These are phyloP conservation scores for Leccinum subgranulosum DNA, from an alignment of 768 basidiomycete genomes.

Conservation along the genomic window DNA sequence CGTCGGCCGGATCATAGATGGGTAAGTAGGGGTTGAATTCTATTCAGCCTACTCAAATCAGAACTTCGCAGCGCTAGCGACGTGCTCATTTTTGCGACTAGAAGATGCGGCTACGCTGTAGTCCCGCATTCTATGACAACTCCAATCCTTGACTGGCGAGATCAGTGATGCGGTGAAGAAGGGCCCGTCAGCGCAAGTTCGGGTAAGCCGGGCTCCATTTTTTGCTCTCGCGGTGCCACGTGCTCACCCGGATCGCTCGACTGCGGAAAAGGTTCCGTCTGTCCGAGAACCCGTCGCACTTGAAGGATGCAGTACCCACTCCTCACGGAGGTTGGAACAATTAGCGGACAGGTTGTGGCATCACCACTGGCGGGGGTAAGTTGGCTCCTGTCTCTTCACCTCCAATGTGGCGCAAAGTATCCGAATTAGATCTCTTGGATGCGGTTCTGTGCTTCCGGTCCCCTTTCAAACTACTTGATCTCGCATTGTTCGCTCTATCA, in stretches of 20 bases:
- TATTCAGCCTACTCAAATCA: conserved; percentile 3
- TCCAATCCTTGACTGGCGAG: background rate
- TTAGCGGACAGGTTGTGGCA: background rate
- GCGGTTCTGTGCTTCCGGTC: background rate
- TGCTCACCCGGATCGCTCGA: background rate
- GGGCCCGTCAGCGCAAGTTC: background rate
- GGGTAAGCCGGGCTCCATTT: conserved; percentile 10
- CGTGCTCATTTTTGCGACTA: background rate
- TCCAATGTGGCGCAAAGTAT: conserved; percentile 7
- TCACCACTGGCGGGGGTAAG: background rate
- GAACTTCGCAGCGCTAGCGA: background rate
- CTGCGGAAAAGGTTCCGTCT: conserved; percentile 8
- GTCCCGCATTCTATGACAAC: conserved; percentile 11
- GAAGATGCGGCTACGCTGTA: conserved; percentile 3
- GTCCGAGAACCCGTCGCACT: background rate
- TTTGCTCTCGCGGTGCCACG: background rate
- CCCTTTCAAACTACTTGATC: conserved; percentile 18
- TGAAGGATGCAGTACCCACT: conserved; percentile 1
- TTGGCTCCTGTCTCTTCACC: conserved; percentile 7
- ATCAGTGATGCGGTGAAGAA: background rate
- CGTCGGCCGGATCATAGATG: conserved; percentile 24
- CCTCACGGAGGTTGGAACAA: conserved; percentile 5
- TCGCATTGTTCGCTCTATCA: conserved; percentile 21
- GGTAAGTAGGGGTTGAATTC: background rate
- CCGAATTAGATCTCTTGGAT: background rate